Conservation (phyloP, 2,329 filamentous ascomycete genomes). For the Pyrenophora tritici-repentis region DNA sequence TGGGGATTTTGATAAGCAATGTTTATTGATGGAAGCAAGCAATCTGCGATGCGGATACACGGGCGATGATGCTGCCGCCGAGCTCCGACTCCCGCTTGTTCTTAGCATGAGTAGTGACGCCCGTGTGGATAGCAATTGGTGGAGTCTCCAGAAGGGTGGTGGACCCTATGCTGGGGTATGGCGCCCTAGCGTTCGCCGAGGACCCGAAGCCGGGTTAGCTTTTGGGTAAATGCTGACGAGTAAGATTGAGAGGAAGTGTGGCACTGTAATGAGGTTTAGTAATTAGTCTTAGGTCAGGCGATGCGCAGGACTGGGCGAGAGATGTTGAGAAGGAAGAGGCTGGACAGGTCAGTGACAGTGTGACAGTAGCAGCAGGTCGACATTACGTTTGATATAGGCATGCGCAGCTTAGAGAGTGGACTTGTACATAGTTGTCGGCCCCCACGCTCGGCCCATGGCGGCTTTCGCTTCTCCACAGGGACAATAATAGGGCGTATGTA, state of each 20-base stretch:
- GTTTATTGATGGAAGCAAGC: not conserved
- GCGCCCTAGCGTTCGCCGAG: conserved; percentile 20
- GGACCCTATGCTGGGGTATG: conserved; percentile 24
- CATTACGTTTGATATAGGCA: not conserved
- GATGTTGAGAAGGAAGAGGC: not conserved
- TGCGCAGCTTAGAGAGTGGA: not conserved
- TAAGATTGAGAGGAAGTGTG: conserved; percentile 5
- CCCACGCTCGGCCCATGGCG: conserved; percentile 8
- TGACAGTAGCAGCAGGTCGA: no score
- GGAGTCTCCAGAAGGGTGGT: not conserved
- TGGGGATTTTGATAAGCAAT: not conserved
- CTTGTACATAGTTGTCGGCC: not conserved
- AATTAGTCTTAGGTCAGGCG: conserved; percentile 15
- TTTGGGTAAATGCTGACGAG: conserved; percentile 16
- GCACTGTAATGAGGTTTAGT: conserved; percentile 28
- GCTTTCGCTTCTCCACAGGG: conserved; percentile 20
- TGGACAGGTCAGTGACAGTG: not conserved
- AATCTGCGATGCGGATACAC: not conserved
- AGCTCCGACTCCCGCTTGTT: conserved; percentile 2
- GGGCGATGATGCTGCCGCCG: conserved; percentile 2
- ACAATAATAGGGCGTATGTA: not conserved
- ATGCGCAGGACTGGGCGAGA: not conserved
- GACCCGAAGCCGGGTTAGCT: conserved; percentile 7
- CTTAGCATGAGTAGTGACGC: conserved; percentile 3
- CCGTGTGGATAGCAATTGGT: conserved; percentile 12